Percentiles rank a stretch among this genome's conserved stretches.
phyloP scores from a whole-genome alignment of 371 early-diverging fungal genomes.

The Nematocida sp. region DNA sequence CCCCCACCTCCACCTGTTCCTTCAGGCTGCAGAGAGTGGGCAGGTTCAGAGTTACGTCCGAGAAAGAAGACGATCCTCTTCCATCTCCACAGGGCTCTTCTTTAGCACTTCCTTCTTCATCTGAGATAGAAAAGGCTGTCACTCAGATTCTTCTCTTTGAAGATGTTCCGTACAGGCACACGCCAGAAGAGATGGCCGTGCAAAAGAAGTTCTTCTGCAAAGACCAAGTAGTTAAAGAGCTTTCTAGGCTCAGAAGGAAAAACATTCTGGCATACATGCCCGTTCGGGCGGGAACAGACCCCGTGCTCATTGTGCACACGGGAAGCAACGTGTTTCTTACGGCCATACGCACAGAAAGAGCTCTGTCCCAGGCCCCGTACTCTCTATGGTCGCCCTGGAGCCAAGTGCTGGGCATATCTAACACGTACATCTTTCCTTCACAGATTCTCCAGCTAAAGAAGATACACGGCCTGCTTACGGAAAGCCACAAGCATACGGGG shows the following conservation, averaged over 20 bases:
- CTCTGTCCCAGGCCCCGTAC: not conserved
- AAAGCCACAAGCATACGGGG: not conserved
- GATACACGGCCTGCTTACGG: not conserved
- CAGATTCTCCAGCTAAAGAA: not conserved
- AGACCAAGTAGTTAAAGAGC: not conserved
- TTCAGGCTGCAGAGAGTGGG: not conserved
- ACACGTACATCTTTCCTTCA: not conserved
- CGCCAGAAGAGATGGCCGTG: not conserved
- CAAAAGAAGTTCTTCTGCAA: not conserved
- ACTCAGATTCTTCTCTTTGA: not conserved
- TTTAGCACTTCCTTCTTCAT: not conserved
- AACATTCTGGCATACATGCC: not conserved
- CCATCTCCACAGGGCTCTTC: not conserved
- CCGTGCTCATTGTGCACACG: not conserved
- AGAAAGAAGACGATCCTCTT: constrained; percentile 9
- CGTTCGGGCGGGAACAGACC: not conserved
- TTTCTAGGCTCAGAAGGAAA: not conserved
- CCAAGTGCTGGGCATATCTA: not conserved
- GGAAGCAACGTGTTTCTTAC: not conserved
- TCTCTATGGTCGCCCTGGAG: constrained; percentile 2
- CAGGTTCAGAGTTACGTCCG: not conserved
- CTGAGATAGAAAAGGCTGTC: not conserved
- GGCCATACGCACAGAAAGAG: constrained; percentile 1
- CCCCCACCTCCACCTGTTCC: too few relatives aligned
- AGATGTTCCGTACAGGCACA: not conserved